Base-by-base conservation (phyloP, 805 yeast genomes). In the Candida golubevii region DNA sequence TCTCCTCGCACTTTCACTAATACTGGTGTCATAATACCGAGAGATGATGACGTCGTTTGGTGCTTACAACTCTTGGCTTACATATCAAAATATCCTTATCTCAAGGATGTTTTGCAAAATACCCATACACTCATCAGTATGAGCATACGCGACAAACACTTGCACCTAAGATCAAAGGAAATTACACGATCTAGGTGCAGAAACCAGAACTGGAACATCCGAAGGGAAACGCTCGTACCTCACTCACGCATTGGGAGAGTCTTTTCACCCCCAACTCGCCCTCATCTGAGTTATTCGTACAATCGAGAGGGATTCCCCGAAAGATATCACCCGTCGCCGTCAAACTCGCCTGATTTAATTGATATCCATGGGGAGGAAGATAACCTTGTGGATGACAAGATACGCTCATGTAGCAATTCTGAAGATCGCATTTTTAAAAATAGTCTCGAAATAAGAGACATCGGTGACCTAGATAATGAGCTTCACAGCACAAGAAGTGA, bases 1-100 rank as follows among this genome's bases (percentile, higher is more conserved):
- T 66, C 73, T 1, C 64, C 62, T 3, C 47, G 76, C 39, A 66
- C 54, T 43, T 71, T 71, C 49, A 69, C 74, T 12, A 72, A 68
- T 23, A 65, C 84, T 35, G 95, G 96, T 1, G 80, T 82, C 18
- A 74, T 90, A n/a, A 77, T 89, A 6, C 97, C 97, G 1, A 78
- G 88, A 45, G 95, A 87, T 50, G 97, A 91, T 60, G 99, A 91
- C 59, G 87, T 91, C 13, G 82, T 88, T 32, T 89, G 97, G 96
- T 85, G 96, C 4, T 70, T 91, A 42, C 98, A 91, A 63, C 73
- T 93, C 15, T 65, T 93, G 40, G 98, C 98, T 11, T 91, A 89
- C 63, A 87, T 90, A 35, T 89, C 97, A 5, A 91, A 91, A 63
- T 91, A 93, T 58, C 83, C 97, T 0, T 77, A 80, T 49, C 69